phyloP scores from a whole-genome alignment of 768 basidiomycete genomes.

The Amanita phalloides region DNA sequence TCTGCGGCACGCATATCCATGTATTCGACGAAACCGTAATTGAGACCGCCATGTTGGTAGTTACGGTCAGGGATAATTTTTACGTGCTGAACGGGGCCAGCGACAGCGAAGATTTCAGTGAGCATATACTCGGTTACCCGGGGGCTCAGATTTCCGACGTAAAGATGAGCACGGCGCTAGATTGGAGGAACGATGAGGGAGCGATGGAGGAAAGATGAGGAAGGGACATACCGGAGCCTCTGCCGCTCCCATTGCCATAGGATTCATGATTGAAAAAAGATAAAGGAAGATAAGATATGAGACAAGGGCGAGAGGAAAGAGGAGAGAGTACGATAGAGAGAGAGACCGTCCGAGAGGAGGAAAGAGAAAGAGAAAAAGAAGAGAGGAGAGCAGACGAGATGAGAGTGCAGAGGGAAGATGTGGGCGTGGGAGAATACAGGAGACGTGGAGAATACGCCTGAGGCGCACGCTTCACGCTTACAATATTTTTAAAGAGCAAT shows the following conservation, averaged over 20 bases:
- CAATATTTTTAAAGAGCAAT: too few relatives aligned
- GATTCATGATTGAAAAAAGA: slow-evolving; percentile 62
- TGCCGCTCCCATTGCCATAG: slow-evolving; percentile 62
- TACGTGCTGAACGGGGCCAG: slow-evolving; percentile 95
- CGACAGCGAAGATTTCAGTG: slow-evolving; percentile 93
- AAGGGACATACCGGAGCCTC: slow-evolving; percentile 63
- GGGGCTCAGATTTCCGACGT: slow-evolving; percentile 96
- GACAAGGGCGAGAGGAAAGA: slow-evolving; percentile 30
- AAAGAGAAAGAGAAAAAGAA: slow-evolving; percentile 34
- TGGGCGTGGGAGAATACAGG: slow-evolving; percentile 28
- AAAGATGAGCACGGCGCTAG: slow-evolving; percentile 91
- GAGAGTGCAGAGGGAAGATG: slow-evolving; percentile 34
- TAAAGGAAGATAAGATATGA: slow-evolving; percentile 25
- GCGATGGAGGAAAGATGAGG: slow-evolving; percentile 12
- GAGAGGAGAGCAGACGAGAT: slow-evolving; percentile 37
- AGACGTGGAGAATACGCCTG: not conserved
- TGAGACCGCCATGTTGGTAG: slow-evolving; percentile 98
- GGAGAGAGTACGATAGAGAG: slow-evolving; percentile 38
- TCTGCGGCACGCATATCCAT: slow-evolving; percentile 98
- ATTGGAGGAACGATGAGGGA: slow-evolving; percentile 11
- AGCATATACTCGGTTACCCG: slow-evolving; percentile 99
- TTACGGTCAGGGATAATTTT: slow-evolving; percentile 99
- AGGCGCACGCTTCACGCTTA: too few relatives aligned
- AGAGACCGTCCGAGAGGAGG: slow-evolving; percentile 49
- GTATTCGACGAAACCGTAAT: slow-evolving; percentile 99